A percentile compares a stretch with the other conserved stretches of the same genome.
phyloP scores from a whole-genome alignment of 768 basidiomycete genomes.

The Phlebiopsis flavidoalba region DNA sequence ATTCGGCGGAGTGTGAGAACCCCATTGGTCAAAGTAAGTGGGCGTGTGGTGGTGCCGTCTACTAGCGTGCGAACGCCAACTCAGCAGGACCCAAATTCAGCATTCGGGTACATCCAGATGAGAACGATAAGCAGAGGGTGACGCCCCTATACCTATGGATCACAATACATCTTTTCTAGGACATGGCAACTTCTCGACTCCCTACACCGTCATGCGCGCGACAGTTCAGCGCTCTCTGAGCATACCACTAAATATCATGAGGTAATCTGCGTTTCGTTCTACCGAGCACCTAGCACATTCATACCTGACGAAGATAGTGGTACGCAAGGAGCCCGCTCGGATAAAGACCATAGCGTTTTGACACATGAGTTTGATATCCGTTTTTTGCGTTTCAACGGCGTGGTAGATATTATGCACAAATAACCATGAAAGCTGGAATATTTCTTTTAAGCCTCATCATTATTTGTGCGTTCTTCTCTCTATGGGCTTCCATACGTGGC shows the following conservation, averaged over 20 bases:
- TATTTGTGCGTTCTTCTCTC: too few species aligned
- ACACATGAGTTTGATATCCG: too few species aligned
- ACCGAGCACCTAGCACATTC: neutral
- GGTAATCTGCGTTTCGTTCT: neutral
- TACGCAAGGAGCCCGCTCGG: too few species aligned
- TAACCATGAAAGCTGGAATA: too few species aligned
- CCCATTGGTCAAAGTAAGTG: neutral
- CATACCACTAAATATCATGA: neutral
- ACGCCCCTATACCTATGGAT: neutral
- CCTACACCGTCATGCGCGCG: neutral
- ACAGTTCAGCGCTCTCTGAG: neutral
- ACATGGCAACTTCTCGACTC: too few species aligned
- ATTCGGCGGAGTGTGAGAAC: neutral
- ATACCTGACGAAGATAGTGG: too few species aligned
- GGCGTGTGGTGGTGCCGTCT: neutral
- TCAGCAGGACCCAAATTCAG: neutral
- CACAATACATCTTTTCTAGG: neutral
- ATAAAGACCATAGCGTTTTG: too few species aligned
- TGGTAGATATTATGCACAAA: too few species aligned
- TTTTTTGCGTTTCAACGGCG: too few species aligned
- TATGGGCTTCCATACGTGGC: too few species aligned
- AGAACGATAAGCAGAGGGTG: neutral
- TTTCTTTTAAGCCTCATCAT: too few species aligned
- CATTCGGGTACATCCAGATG: neutral
- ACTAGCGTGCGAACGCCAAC: neutral